Base-by-base conservation (phyloP, 495 filamentous ascomycete species). In the Talaromyces adpressus region DNA sequence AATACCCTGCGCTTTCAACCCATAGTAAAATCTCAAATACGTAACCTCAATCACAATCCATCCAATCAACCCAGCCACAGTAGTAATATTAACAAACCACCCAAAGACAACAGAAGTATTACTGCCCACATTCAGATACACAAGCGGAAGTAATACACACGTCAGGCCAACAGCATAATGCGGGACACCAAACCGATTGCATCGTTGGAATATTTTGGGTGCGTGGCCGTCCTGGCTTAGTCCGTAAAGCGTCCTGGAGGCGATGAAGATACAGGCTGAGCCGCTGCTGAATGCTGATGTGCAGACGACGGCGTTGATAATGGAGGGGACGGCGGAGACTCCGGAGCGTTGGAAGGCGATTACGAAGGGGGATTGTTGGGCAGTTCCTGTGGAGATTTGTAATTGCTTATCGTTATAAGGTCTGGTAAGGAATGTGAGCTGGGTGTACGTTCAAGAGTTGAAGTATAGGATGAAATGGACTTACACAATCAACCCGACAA, bases 251-350 rank as follows among this genome's bases (percentile, higher is more conserved):
- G 87, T 87, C 14, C 91, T 85, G 0, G 86, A 89, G 23, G 87
- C 90, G 29, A 87, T 91, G 75, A 91, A 93, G 59, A 92, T 79
- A 78, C 89, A 91, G 3, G 89, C 87, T 68, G 93, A 93, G 59
- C 84, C 90, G 2, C 86, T 83, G 6, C 87, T 89, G 65, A 83
- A 82, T 6, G 86, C 87, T 2, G 86, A 83, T 58, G 82, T 87
- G 47, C 91, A 75, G 58, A 91, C 84, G 54, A 88, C 83, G 6
- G 85, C 90, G 72, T 93, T 94, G 74, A 94, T 87, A 64, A 92
- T 86, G 54, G 85, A 84, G 3, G 85, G 86, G 5, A 93, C 80
- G 14, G 82, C 82, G 20, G 79, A 78, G 62, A 95, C 87, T 16
- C 85, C 80, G 2, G 89, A 87, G 25, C 82, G 73, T 66, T 77